These are phyloP conservation scores for Musa beccarii DNA, from an alignment of 176 grass and related monocot genomes.

Conservation along the genomic window DNA sequence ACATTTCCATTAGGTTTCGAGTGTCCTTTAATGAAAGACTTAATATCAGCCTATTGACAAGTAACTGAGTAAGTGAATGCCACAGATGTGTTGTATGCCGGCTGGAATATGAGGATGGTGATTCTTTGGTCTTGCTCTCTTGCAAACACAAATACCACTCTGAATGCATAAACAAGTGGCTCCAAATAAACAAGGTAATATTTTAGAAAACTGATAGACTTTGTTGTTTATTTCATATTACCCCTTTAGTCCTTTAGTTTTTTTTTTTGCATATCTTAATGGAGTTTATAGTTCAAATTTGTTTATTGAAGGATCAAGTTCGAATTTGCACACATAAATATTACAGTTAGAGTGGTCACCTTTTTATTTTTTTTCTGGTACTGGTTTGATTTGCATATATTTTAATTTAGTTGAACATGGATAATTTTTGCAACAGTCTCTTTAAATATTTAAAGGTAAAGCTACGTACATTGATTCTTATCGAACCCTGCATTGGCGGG, in stretches of 20 bases:
- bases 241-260: not conserved
- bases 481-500: no score
- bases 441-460: no score
- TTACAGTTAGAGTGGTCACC: no score
- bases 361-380: not conserved
- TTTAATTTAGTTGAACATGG: no score
- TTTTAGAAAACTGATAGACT: not conserved
- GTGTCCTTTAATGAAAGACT: slow-evolving; percentile 9
- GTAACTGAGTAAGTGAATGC: slow-evolving; percentile 25
- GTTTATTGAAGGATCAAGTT: not conserved
- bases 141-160: slow-evolving; percentile 91
- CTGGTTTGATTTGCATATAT: not conserved
- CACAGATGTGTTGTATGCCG: slow-evolving; percentile 89
- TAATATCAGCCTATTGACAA: slow-evolving; percentile 3
- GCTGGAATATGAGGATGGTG: slow-evolving; percentile 89
- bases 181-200: slow-evolving; percentile 98
- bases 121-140: slow-evolving; percentile 71
- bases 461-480: no score
- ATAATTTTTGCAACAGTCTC: not conserved
- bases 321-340: no score
- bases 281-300: not conserved
- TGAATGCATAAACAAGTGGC: slow-evolving; percentile 95
- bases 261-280: not conserved
- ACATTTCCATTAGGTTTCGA: slow-evolving; percentile 24
- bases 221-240: not conserved